These are phyloP conservation scores for Baeospora myosura DNA, from an alignment of 1,284 basidiomycete species.

Conservation along the genomic window DNA sequence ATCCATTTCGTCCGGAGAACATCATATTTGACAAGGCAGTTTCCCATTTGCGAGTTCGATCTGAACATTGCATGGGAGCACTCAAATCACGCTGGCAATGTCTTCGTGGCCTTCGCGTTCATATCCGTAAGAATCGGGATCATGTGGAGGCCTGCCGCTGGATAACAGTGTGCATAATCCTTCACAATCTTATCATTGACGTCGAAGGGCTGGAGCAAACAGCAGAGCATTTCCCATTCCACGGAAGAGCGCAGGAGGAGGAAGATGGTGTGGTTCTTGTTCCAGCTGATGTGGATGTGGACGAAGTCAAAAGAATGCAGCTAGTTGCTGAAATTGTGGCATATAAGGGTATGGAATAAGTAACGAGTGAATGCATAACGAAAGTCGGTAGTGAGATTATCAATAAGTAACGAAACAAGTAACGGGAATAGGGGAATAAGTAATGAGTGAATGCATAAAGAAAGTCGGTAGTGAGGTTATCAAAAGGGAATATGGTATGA, in stretches of 20 bases:
- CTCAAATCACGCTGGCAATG: conserved; percentile 27
- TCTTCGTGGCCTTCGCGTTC: conserved; percentile 22
- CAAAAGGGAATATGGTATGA: too few relatives aligned
- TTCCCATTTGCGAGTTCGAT: conserved; percentile 22
- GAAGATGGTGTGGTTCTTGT: conserved; percentile 6
- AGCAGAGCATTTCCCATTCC: conserved; percentile 4
- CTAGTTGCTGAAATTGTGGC: conserved; percentile 9
- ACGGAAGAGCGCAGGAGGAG: conserved; percentile 5
- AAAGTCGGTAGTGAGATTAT: too few relatives aligned
- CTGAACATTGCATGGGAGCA: conserved; percentile 30
- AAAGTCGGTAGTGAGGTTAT: too few relatives aligned
- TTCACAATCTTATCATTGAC: conserved; percentile 30
- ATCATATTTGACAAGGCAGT: conserved; percentile 23
- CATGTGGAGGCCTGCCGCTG: conserved; percentile 24
- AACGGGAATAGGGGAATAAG: too few relatives aligned
- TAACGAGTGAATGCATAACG: too few relatives aligned
- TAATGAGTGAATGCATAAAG: too few relatives aligned
- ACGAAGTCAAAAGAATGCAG: conserved; percentile 6
- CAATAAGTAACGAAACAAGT: too few relatives aligned
- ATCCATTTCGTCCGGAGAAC: conserved; percentile 20
- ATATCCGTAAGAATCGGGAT: conserved; percentile 21
- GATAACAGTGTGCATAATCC: conserved; percentile 27
- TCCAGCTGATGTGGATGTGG: conserved; percentile 7
- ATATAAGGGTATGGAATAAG: too few relatives aligned
- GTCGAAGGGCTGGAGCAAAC: conserved; percentile 19